Base-by-base conservation (phyloP, 2,329 filamentous ascomycete genomes). In the Penicillium sp. region DNA sequence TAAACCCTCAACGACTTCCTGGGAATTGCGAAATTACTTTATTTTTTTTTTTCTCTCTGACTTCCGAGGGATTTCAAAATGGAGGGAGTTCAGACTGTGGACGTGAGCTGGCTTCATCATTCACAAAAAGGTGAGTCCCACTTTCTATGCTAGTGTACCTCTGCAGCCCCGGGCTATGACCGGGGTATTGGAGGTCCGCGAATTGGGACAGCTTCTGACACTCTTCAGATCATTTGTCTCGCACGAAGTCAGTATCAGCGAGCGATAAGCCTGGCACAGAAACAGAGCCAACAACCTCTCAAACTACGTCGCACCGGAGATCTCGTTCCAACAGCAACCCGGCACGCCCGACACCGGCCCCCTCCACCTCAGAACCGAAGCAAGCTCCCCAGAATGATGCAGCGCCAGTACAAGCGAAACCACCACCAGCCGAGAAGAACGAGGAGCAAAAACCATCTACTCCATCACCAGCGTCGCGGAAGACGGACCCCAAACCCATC, bases 41-140 rank as follows among this genome's bases (percentile, higher is more conserved):
- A 2, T 21, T 27, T 38, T 21, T 21, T 21, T 31, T 31, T 29
- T 29, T 13, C 1, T 40, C 49, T 51, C 27, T 41, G 27, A 34
- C 15, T 44, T n/a, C 34, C n/a, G 21, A 50, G 41, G 36, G n/a
- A 50, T 21, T 40, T 59, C 60, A 79, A 65, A 60, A 93, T 93
- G 90, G 90, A 93, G 76, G 87, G 89, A 67, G 84, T 90, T 64
- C 87, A 91, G 73, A 87, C 88, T 65, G 84, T 95, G 70, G 91
- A 96, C 76, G 91, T 95, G 70, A 92, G 89, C 76, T 96, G 91
- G 91, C 89, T 95, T 80, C 89, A 94, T 76, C 89, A 90, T 71
- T 85, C 88, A 66, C 86, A 87, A 62, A 92, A 89, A 88, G 91
- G 91, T 90, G 81, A 76, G 82, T 76, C 47, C 38, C 46, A 58